phyloP scores from a whole-genome alignment of 129 eudicot species.

The Rutidosis leptorrhynchoides region DNA sequence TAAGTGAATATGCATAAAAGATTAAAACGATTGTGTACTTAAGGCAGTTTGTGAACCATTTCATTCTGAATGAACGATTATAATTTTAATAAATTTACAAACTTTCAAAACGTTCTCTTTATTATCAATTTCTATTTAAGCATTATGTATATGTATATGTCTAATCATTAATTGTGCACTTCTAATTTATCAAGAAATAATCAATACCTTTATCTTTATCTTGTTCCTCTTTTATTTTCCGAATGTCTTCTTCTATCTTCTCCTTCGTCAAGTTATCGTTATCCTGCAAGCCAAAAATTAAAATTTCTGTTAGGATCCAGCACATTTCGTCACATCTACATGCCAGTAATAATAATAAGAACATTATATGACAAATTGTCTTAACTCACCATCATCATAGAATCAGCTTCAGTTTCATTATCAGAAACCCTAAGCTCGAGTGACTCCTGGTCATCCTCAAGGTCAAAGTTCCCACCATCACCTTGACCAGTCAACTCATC shows the following conservation, averaged over 20 bases:
- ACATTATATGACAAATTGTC: background rate
- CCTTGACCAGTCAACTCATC: conserved; percentile 33
- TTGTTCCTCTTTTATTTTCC: conserved; percentile 77
- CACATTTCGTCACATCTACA: background rate
- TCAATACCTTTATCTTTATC: conserved; percentile 91
- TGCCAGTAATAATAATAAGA: background rate
- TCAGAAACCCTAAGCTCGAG: conserved; percentile 69
- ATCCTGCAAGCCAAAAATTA: conserved; percentile 49
- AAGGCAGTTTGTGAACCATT: too few species aligned
- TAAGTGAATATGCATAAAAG: too few species aligned
- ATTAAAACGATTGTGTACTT: too few species aligned
- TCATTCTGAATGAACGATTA: too few species aligned
- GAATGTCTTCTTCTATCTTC: conserved; percentile 91
- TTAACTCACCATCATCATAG: conserved; percentile 66
- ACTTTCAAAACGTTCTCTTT: background rate
- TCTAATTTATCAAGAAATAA: background rate
- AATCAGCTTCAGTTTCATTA: conserved; percentile 74
- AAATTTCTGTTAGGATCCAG: background rate
- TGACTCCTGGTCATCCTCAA: conserved; percentile 82
- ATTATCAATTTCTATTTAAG: too few species aligned
- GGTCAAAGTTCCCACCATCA: conserved; percentile 39
- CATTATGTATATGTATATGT: too few species aligned
- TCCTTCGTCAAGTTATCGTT: conserved; percentile 82
- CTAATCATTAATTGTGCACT: background rate
- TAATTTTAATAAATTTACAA: too few species aligned